Evolutionary conservation across 192 early-diverging fungal genomes (phyloP), one percentile per base, ranked within the genome.

Genomic region (Podila epigama): DNA sequence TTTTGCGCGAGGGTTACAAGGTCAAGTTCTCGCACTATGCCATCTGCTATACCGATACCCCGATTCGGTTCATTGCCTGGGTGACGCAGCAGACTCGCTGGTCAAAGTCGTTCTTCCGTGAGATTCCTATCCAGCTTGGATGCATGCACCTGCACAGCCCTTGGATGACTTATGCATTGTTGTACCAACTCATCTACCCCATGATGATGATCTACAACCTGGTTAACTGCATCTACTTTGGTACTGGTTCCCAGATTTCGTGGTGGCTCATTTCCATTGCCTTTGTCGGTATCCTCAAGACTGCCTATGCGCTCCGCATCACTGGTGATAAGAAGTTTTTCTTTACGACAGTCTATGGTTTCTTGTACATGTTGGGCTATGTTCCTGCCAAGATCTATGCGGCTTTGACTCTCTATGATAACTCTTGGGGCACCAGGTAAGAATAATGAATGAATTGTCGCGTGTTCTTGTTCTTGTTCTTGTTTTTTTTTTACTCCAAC

Each of bases 81-180:
- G 82, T 89, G 57, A 88, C 80, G 10, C 88, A 89, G 33, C 88
- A 89, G 60, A 89, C 88, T 13, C 64, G 88, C 35, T 89, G 88
- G 88, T 88, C 84, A 34, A 89, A 89, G 54, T 86, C 84, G 15
- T 89, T 89, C 57, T 89, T 85, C 56, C 81, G 88, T 2, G 88
- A 89, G 67, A 58, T 87, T 9, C 61, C 83, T 22, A 84, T 81
- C 56, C 85, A 84, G 44, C 69, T 80, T 1, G 72, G 67, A 6
- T 75, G 79, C 33, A 75, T 88, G 8, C 82, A 88, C 37, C 75
- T 84, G 28, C 88, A 89, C 39, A 82, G 80, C 27, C 84, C 83
- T 22, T 89, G 88, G 88, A 86, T 89, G 84, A 85, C 84, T 5
- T 84, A 84, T 51, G 84, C 87, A 11, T 32, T 89, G 34, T 73